Percentiles rank a stretch among this genome's conserved stretches.
phyloP scores from a whole-genome alignment of 495 filamentous ascomycete species.

The Delitschia confertaspora region DNA sequence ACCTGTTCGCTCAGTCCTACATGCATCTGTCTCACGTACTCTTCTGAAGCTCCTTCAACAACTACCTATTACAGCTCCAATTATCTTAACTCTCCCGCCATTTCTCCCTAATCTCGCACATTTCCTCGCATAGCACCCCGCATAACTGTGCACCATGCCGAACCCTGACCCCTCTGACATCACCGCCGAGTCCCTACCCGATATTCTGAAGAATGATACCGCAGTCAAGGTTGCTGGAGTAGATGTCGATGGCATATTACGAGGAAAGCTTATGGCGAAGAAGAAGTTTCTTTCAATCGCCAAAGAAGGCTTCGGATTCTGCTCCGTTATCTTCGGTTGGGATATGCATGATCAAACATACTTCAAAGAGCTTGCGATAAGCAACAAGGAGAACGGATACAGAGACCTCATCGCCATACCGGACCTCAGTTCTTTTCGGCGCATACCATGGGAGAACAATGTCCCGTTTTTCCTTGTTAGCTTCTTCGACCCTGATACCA shows the following conservation, averaged over 20 bases:
- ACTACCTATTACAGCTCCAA: no score
- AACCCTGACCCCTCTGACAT: constrained; percentile 29
- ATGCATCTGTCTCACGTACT: no score
- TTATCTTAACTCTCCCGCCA: background rate
- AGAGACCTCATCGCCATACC: constrained; percentile 77
- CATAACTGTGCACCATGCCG: constrained; percentile 2
- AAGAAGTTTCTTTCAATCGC: constrained; percentile 88
- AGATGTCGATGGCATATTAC: constrained; percentile 83
- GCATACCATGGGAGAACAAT: constrained; percentile 92
- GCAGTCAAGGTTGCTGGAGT: constrained; percentile 82
- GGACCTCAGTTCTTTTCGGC: constrained; percentile 70
- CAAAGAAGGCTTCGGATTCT: constrained; percentile 85
- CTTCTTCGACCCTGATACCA: constrained; percentile 71
- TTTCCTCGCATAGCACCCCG: background rate
- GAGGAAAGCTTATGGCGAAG: constrained; percentile 92
- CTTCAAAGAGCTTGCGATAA: constrained; percentile 71
- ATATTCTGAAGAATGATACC: constrained; percentile 62
- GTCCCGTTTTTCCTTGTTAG: constrained; percentile 88
- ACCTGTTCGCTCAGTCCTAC: no score
- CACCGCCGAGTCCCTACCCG: constrained; percentile 54
- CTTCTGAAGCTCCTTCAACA: no score
- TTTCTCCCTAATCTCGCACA: background rate
- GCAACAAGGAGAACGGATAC: constrained; percentile 90
- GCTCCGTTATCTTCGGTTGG: constrained; percentile 94
- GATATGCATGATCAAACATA: constrained; percentile 97